Conservation (phyloP, 768 basidiomycete species). For the Lactifluus hygrophoroides region DNA sequence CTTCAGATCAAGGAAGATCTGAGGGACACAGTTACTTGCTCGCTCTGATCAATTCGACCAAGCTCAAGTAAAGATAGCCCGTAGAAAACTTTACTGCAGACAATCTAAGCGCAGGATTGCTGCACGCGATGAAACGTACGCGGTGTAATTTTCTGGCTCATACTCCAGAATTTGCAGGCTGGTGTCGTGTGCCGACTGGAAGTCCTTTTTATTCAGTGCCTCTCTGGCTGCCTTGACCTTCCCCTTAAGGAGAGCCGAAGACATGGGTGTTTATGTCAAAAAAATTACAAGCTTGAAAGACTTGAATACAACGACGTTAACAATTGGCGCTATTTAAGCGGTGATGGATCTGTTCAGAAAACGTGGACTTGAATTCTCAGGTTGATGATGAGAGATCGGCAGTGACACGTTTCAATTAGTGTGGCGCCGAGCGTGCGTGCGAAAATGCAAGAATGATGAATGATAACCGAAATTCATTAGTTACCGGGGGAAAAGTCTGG, state of each 20-base stretch:
- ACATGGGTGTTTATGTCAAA: conserved; percentile 7
- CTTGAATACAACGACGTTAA: not conserved
- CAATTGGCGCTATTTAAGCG: too few relatives aligned
- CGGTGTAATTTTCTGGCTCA: conserved; percentile 81
- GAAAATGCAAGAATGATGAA: not conserved
- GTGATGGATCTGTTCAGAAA: too few relatives aligned
- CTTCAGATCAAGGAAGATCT: not conserved
- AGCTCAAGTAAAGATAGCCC: conserved; percentile 75
- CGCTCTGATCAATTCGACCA: conserved; percentile 61
- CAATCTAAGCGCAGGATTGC: not conserved
- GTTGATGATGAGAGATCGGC: too few relatives aligned
- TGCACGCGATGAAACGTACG: conserved; percentile 41
- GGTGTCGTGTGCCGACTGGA: conserved; percentile 53
- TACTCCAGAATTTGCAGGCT: conserved; percentile 58
- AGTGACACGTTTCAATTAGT: too few relatives aligned
- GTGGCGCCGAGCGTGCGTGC: too few relatives aligned
- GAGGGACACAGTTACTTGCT: conserved; percentile 55
- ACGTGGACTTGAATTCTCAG: too few relatives aligned
- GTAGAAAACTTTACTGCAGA: conserved; percentile 70
- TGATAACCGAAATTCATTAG: not conserved
- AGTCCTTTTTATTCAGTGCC: conserved; percentile 68
- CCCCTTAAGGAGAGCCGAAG: conserved; percentile 43
- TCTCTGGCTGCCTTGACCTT: conserved; percentile 79
- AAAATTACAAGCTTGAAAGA: not conserved
- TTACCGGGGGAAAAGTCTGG: too few relatives aligned